Base-by-base conservation (phyloP, 2,329 filamentous ascomycete species). In the Aureobasidium leucospermi region DNA sequence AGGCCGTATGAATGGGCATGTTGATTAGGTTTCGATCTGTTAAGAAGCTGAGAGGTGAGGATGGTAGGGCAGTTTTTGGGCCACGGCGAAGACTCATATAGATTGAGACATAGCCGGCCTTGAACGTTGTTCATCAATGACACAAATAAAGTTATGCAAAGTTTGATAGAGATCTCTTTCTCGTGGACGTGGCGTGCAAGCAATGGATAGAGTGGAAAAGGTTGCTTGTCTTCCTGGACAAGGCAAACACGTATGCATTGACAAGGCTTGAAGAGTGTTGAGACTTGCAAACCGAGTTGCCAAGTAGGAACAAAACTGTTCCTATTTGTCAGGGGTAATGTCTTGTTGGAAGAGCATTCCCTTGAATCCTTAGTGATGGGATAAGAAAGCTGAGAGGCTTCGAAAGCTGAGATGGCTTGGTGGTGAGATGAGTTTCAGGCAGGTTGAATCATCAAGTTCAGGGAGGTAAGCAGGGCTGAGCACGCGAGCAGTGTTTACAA, bases 241-340 rank as follows among this genome's bases (percentile, higher is more conserved):
- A 53, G 49, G 49, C 49, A 53, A 53, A 53, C 49, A 53, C 42
- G 49, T 38, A 53, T 53, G 49, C 49, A 53, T 53, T 19, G 28
- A 38, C 28, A 39, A 42, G 49, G 49, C 38, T 42, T 19, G 15
- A 11, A 19, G 6, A 6, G 23, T 41, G 28, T 53, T 19, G 49
- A 53, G n/a, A 53, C 19, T 39, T 29, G 7, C n/a, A 23, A 16
- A 29, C 6, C 23, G 7, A 41, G 3, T 41, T 31, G 36, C 8
- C 15, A 8, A 23, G 15, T 19, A 5, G n/a, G 9, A 7, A 19
- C 23, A 6, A 3, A 9, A 32, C 9, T 32, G 36, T 19, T 4
- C 13, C 13, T n/a, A 6, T 52, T 16, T 3, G 4, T n/a, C n/a
- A n/a, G 8, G 16, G 11, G n/a, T 19, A 6, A 32, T 11, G 28